phyloP scores from a whole-genome alignment of 2,329 filamentous ascomycete genomes.

The Penicillium griseofulvum region DNA sequence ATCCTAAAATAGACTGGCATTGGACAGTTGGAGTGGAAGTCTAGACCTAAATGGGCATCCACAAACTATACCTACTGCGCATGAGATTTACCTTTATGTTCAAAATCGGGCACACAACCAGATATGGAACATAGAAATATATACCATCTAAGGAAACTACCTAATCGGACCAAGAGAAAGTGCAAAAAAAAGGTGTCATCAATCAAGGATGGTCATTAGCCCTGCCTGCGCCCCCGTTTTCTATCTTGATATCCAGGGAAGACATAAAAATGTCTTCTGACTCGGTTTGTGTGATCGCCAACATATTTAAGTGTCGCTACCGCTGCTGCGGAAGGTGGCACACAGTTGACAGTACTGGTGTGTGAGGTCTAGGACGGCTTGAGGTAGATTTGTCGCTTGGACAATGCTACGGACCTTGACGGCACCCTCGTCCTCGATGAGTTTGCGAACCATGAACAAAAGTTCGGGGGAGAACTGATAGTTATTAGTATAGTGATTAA shows the following conservation, averaged over 20 bases:
- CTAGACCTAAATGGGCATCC: neutral
- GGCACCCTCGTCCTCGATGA: constrained; percentile 96
- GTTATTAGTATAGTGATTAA: constrained; percentile 17
- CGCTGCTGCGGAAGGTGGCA: constrained; percentile 90
- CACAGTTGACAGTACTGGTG: constrained; percentile 95
- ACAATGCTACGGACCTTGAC: constrained; percentile 97
- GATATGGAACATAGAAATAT: constrained; percentile 1
- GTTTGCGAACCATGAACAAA: constrained; percentile 78
- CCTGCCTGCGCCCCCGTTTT: constrained; percentile 12
- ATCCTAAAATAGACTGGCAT: neutral
- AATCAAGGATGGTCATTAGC: constrained; percentile 21
- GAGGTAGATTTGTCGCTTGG: constrained; percentile 89
- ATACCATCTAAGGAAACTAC: constrained; percentile 7
- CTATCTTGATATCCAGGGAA: constrained; percentile 14
- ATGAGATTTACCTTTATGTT: neutral
- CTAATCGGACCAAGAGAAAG: constrained; percentile 3
- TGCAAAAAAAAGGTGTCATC: constrained; percentile 13
- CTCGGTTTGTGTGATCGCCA: neutral
- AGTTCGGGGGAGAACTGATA: constrained; percentile 82
- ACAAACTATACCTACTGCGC: neutral
- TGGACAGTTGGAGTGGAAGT: neutral
- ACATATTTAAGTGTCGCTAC: constrained; percentile 69
- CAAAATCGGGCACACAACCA: neutral
- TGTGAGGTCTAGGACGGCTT: constrained; percentile 88
- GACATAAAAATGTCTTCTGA: neutral